These are phyloP conservation scores for Termitomyces sp. DNA, from an alignment of 768 basidiomycete genomes.

Conservation along the genomic window DNA sequence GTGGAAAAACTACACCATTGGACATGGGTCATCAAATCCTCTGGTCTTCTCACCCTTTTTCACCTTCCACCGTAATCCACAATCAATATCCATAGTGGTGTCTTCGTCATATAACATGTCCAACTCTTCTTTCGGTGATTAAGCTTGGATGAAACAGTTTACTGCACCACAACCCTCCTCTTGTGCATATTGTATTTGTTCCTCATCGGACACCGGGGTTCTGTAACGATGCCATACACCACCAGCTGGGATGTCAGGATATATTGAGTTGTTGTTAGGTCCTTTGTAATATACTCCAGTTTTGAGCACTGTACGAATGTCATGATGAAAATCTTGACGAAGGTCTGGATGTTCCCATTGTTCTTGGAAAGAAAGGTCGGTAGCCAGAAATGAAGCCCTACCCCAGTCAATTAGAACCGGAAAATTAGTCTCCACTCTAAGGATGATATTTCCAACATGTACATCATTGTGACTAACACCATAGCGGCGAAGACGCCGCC, in stretches of 20 bases:
- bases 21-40: background rate
- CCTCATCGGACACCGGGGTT: background rate
- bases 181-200: background rate
- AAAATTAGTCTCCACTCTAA: background rate
- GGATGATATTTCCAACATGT: background rate
- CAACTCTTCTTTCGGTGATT: background rate
- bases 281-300: background rate
- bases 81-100: background rate
- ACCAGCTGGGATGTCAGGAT: background rate
- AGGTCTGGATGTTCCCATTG: background rate
- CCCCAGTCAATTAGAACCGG: background rate
- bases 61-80: background rate
- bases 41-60: background rate
- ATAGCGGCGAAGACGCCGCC: background rate
- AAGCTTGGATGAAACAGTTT: background rate
- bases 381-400: background rate
- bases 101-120: background rate
- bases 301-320: background rate
- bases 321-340: background rate
- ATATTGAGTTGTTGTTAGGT: background rate
- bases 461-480: background rate
- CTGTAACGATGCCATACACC: background rate
- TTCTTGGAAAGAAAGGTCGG: background rate
- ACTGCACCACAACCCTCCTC: background rate
- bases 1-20: background rate